Percentiles rank a stretch among this genome's conserved stretches.
These are phyloP conservation scores for Colletotrichum magnum DNA, from an alignment of 2,329 filamentous ascomycete genomes.

Conservation along the genomic window DNA sequence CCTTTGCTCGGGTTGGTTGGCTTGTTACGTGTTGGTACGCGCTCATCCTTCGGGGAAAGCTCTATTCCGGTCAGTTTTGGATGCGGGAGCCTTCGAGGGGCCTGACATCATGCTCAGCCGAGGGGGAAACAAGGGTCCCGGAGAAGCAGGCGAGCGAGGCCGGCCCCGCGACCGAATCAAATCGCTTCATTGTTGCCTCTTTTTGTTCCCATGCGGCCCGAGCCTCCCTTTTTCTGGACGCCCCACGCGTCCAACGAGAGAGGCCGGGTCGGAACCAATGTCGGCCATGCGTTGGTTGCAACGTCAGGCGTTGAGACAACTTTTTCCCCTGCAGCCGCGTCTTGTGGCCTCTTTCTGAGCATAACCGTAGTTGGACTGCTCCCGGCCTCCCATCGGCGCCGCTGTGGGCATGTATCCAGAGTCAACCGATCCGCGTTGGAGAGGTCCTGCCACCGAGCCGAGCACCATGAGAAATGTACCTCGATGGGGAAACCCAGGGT, in stretches of 20 bases:
- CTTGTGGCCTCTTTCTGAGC: neutral
- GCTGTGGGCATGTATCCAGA: too few species aligned
- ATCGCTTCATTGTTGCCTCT: neutral
- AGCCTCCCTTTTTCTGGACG: neutral
- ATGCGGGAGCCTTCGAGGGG: too few species aligned
- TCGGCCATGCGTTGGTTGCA: neutral
- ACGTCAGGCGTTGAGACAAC: neutral
- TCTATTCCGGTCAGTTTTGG: too few species aligned
- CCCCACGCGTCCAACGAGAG: neutral
- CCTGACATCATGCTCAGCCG: neutral
- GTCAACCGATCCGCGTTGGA: too few species aligned
- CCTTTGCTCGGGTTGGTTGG: neutral
- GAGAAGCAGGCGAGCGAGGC: neutral
- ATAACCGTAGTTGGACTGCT: too few species aligned
- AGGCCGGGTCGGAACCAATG: neutral
- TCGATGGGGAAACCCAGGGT: too few species aligned
- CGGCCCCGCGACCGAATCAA: conserved; percentile 1
- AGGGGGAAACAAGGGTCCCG: neutral
- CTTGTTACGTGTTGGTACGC: neutral
- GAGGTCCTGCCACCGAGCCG: too few species aligned
- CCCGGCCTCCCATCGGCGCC: too few species aligned
- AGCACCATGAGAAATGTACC: too few species aligned
- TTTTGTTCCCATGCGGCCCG: neutral
- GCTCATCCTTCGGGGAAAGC: too few species aligned
- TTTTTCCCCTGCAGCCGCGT: neutral